Evolutionary conservation across 768 basidiomycete species (phyloP), one percentile per base, ranked within the genome.

Genomic region (Rhodocollybia butyracea): DNA sequence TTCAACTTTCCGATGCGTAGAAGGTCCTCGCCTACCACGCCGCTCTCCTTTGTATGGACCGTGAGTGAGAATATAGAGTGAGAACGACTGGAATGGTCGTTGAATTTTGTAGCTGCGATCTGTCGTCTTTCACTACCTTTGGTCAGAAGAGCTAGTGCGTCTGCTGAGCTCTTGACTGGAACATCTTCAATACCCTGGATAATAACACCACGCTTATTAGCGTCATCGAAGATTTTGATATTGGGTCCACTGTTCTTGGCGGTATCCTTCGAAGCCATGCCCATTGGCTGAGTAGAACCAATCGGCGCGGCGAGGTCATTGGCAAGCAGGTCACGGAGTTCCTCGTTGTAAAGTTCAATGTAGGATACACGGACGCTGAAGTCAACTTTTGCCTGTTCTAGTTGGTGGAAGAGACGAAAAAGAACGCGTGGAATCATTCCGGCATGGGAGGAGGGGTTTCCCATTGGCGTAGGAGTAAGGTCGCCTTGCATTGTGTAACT

Each of bases 401-500:
- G 84, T 54, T 90, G 82, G 56, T 91, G 84, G 66, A 98, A 99
- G 2, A 98, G 82, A 22, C 89, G 87, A 68, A 96, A 93, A 3
- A 99, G 80, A 3, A 85, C 91, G 34, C 97, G 88, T 8, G 97
- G 97, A 59, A 98, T 91, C 84, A 99, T 95, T 41, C 97, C 97
- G 13, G 97, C 94, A 51, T 91, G 81, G 2, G 86, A 71, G 5
- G 91, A 92, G 19, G 94, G 95, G 54, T 90, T 92, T 2, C 92
- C 91, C 76, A 92, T 83, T 0, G 89, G 85, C 0, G 92, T 91
- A 0, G 84, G 86, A 2, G 76, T 75, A 22, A 97, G 74, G 66
- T 99, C 94, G 15, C 97, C 97, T 71, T 98, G 94, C 97, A 98
- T 99, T 3, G 97, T 99, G 66, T 94, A 89, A 41, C 87, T 91